Evolutionary conservation across 192 early-diverging fungal species (phyloP), one percentile per base, ranked within the genome.

Genomic region (Chytriomyces confervae): DNA sequence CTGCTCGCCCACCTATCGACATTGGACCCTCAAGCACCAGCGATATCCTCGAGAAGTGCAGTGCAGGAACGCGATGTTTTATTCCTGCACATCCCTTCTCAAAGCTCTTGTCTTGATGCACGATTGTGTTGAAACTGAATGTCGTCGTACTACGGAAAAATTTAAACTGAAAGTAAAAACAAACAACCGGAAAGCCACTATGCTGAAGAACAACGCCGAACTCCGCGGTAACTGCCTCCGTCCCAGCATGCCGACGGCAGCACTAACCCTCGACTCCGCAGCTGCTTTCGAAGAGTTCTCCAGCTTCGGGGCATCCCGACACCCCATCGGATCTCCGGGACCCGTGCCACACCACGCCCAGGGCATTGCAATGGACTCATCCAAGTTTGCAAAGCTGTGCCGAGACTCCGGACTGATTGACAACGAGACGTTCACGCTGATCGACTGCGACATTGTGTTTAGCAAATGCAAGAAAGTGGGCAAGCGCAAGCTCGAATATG

Each of bases 391-490:
- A 6, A 89, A 89, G 72, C 83, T 89, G 51, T 71, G 70, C 49
- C 73, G 85, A 13, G 87, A 89, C 72, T 78, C 72, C 50, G 82
- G 82, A 43, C 65, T 89, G 24, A 77, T 89, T 36, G 86, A 85
- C 64, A 67, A 76, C 79, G 79, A 78, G 51, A 61, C 53, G 20
- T 70, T 89, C 46, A 82, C 85, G 61, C 66, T 80, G 49, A 89
- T 84, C 16, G 87, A 89, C 66, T 79, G 83, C 72, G 87, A 89
- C 67, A 89, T 89, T 73, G 75, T 84, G 72, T 89, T 89, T 79
- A 82, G 83, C 77, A 86, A 89, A 69, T 64, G 64, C 50, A 76
- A 75, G 66, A 6, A 61, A 20, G 20, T 82, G 72, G 83, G 81
- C 6, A 80, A 77, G 48, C 79, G 87, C 43, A 80, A 81, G 50